phyloP scores from a whole-genome alignment of 1,284 basidiomycete genomes.

The Puccinia novopanici region DNA sequence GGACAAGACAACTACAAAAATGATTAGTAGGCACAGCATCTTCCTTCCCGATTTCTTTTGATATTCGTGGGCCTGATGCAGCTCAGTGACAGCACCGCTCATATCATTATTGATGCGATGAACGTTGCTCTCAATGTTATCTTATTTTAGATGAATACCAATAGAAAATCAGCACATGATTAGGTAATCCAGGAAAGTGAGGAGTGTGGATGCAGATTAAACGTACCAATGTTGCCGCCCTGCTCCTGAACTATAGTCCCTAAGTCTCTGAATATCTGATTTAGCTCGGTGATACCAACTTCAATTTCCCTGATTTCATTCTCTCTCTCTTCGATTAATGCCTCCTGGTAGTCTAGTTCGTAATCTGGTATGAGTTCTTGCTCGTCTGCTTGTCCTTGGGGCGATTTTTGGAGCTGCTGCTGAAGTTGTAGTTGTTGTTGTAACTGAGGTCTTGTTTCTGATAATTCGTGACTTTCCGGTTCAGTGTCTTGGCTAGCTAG shows the following conservation, averaged over 20 bases:
- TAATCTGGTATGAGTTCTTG: constrained; percentile 64
- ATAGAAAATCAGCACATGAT: neutral
- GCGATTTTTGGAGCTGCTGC: constrained; percentile 57
- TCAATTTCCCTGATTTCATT: constrained; percentile 95
- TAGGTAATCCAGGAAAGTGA: neutral
- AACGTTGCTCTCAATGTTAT: constrained; percentile 96
- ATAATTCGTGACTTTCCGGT: constrained; percentile 45
- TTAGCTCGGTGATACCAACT: constrained; percentile 91
- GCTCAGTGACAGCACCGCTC: constrained; percentile 78
- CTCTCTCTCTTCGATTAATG: constrained; percentile 91
- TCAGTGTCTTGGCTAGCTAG: constrained; percentile 23
- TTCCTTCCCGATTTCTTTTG: constrained; percentile 89
- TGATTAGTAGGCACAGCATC: constrained; percentile 83
- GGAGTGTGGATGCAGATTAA: neutral
- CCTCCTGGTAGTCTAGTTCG: constrained; percentile 96
- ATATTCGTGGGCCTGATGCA: constrained; percentile 86
- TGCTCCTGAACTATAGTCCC: constrained; percentile 93
- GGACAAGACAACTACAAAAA: constrained; percentile 77
- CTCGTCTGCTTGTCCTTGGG: constrained; percentile 57
- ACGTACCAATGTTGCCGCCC: constrained; percentile 85
- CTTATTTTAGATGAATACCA: constrained; percentile 61
- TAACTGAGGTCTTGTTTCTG: constrained; percentile 40
- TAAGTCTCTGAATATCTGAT: constrained; percentile 95
- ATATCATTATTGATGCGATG: constrained; percentile 82
- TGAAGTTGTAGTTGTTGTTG: constrained; percentile 33